phyloP scores from a whole-genome alignment of 2,329 filamentous ascomycete species.

The Fusarium sp. region DNA sequence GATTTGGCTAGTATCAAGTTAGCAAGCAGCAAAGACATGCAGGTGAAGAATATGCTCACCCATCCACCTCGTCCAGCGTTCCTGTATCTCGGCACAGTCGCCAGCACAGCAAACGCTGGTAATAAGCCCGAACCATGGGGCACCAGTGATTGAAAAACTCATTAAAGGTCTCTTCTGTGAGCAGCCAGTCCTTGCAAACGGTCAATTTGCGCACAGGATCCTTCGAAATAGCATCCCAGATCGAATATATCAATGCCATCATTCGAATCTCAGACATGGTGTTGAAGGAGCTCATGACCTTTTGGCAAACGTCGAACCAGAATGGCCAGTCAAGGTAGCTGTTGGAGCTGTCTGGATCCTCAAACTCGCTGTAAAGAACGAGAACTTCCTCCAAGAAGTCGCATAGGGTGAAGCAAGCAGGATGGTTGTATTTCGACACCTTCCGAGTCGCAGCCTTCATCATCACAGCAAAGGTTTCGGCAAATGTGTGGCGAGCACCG shows the following conservation, averaged over 20 bases:
- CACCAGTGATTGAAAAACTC: slow-evolving; percentile 94
- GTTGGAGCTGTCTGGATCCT: slow-evolving; percentile 57
- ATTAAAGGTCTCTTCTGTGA: slow-evolving; percentile 82
- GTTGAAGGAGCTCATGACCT: slow-evolving; percentile 87
- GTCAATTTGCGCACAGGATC: slow-evolving; percentile 77
- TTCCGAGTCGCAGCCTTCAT: slow-evolving; percentile 81
- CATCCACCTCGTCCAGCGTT: slow-evolving; percentile 73
- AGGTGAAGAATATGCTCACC: slow-evolving; percentile 65
- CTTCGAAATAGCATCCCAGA: slow-evolving; percentile 81
- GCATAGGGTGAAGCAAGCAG: slow-evolving; percentile 89
- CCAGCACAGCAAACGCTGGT: slow-evolving; percentile 92
- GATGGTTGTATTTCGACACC: slow-evolving; percentile 85
- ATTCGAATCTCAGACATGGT: slow-evolving; percentile 91
- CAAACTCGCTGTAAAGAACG: slow-evolving; percentile 69
- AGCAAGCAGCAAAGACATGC: slow-evolving; percentile 36
- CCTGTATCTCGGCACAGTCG: slow-evolving; percentile 84
- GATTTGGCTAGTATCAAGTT: slow-evolving; percentile 70
- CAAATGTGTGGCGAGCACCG: slow-evolving; percentile 77
- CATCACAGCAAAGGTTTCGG: slow-evolving; percentile 79
- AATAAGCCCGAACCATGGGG: slow-evolving; percentile 94
- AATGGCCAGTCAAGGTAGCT: slow-evolving; percentile 82
- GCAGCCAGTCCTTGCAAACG: slow-evolving; percentile 81
- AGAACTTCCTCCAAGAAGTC: slow-evolving; percentile 91
- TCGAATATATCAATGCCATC: slow-evolving; percentile 83
- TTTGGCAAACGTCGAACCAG: slow-evolving; percentile 85